Base-by-base conservation (phyloP, 495 filamentous ascomycete species). In the Astrothelium macrocarpum region DNA sequence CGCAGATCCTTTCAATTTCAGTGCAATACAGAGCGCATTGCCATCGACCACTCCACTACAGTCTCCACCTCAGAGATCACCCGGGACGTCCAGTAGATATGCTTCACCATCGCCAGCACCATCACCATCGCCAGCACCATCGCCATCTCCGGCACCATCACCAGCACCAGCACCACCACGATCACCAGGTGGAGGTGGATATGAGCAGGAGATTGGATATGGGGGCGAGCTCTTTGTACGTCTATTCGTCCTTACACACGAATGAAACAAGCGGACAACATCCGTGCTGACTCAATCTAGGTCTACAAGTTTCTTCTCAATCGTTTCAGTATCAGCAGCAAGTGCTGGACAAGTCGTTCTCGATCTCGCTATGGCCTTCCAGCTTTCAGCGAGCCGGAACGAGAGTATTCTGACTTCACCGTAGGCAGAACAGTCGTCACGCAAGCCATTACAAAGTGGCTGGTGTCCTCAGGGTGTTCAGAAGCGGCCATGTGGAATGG, bases 261-360 rank as follows among this genome's bases (percentile, higher is more conserved):
- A 5, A 9, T 28, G 3, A 5, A 26, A 10, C 10, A 7, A 12
- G 26, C 25, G n/a, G 14, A 11, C 42, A 58, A 34, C 29, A 16
- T 18, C 20, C 45, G n/a, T 42, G 26, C 43, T 56, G 14, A 63
- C 23, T 20, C 14, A 16, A 7, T 58, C 20, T 34, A 63, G 62
- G 59, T 66, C 28, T 66, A 58, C 60, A 43, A 59, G 20, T 39
- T 56, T 12, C 64, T 66, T 12, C 26, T 28, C 14, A 25, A n/a
- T 2, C 32, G 58, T 7, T 62, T 66, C 46, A 28, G 20, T 28
- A 34, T 36, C 2, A 14, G 25, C 29, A 31, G 18, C 12, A 36
- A 62, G 23, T 58, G 64, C 64, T 66, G 64, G 64, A 66, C 64
- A 14, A 66, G 64, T 39, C 9, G 46, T 23, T 9, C 58, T 14